Evolutionary conservation across 1,139 yeast species (phyloP).

Genomic region (Diutina catenulata): DNA sequence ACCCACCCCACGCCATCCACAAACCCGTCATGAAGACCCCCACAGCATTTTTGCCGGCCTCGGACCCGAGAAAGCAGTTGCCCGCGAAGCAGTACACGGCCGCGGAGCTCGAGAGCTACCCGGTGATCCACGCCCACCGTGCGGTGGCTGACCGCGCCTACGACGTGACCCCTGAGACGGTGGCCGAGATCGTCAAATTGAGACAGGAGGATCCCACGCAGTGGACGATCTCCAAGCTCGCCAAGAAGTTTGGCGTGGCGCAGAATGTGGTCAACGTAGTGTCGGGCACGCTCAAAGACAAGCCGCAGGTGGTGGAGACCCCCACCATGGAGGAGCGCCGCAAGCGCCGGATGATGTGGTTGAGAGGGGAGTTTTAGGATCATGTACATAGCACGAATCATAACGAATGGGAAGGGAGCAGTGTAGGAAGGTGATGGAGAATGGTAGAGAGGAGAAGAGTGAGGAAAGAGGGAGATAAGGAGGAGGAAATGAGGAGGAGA

Average conservation of each 20-base stretch:
- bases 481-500: too few relatives aligned
- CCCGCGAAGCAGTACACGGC: neutral
- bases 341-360: slow-evolving; percentile 4
- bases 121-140: slow-evolving; percentile 1
- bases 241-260: neutral
- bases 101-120: slow-evolving; percentile 1
- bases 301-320: neutral
- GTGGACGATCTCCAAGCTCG: slow-evolving; percentile 3
- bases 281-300: neutral
- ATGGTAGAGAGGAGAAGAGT: too few relatives aligned
- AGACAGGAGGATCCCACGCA: neutral
- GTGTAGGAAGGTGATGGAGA: too few relatives aligned
- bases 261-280: slow-evolving; percentile 1
- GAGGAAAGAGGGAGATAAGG: too few relatives aligned
- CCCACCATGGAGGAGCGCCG: neutral
- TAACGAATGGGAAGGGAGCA: too few relatives aligned
- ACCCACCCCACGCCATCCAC: slow-evolving; percentile 18
- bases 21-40: slow-evolving; percentile 5
- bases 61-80: slow-evolving; percentile 3
- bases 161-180: neutral
- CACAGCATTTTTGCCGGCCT: slow-evolving; percentile 1
- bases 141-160: neutral
- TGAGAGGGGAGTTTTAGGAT: slow-evolving; percentile 4
- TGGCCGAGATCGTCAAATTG: neutral
- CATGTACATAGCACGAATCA: too few relatives aligned